These are phyloP conservation scores for Zygosaccharomyces kombuchaensis DNA, from an alignment of 805 yeast genomes.

Conservation along the genomic window DNA sequence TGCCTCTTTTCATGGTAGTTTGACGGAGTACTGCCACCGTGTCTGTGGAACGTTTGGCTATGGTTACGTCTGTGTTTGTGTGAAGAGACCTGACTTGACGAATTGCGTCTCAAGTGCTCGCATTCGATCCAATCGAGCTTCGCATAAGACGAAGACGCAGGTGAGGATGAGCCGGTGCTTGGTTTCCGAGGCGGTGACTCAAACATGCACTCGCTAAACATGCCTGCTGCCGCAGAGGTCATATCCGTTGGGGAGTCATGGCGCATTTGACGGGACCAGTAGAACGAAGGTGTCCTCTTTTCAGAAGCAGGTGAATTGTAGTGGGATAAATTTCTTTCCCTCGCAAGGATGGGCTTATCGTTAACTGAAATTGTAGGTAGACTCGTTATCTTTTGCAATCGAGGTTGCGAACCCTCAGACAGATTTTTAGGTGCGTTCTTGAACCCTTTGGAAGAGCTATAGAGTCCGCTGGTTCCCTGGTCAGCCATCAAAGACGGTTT, in stretches of 20 bases:
- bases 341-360: slow-evolving; percentile 9
- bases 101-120: slow-evolving; percentile 4
- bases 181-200: slow-evolving; percentile 13
- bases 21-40: background rate
- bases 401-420: background rate
- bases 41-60: background rate
- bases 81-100: background rate
- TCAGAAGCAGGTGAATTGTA: slow-evolving; percentile 5
- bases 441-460: background rate
- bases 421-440: background rate
- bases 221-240: slow-evolving; percentile 30
- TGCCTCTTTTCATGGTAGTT: slow-evolving; percentile 5
- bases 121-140: slow-evolving; percentile 2
- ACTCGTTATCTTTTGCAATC: slow-evolving; percentile 4
- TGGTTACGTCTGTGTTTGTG: slow-evolving; percentile 2
- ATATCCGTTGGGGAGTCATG: slow-evolving; percentile 15
- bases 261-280: background rate
- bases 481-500: background rate
- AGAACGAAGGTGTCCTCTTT: background rate
- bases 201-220: slow-evolving; percentile 29
- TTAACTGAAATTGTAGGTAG: slow-evolving; percentile 15
- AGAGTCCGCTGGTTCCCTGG: background rate
- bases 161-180: slow-evolving; percentile 2
- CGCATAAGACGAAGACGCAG: slow-evolving; percentile 5
- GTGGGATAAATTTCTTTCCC: background rate